Evolutionary conservation across 2,329 filamentous ascomycete species (phyloP).

Genomic region (Xylaria sp.): DNA sequence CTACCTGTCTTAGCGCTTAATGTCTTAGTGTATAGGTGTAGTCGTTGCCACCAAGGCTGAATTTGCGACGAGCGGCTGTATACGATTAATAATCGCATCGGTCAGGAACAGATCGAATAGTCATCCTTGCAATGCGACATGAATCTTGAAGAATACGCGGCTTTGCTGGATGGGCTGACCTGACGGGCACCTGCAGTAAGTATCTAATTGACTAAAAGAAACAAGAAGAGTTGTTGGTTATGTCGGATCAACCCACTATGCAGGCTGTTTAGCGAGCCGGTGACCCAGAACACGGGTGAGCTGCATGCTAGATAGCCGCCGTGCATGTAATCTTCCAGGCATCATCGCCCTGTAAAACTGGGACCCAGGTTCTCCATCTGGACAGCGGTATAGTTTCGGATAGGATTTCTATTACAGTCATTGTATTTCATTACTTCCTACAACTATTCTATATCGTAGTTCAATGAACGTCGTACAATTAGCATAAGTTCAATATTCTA

Average conservation of each 20-base stretch:
- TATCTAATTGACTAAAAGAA: background rate
- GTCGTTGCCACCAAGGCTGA: constrained; percentile 28
- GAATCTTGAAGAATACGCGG: background rate
- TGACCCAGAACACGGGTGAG: constrained; percentile 7
- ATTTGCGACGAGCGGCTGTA: constrained; percentile 1
- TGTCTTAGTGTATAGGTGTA: background rate
- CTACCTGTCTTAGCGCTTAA: background rate
- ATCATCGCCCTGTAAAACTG: constrained; percentile 3
- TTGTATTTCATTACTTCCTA: background rate
- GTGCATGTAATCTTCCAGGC: constrained; percentile 6
- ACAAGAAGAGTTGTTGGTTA: background rate
- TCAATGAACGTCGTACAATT: background rate
- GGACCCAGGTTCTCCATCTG: background rate
- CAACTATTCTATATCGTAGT: background rate
- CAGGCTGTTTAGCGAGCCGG: background rate
- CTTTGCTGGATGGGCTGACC: background rate
- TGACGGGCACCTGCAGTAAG: background rate
- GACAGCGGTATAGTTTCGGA: background rate
- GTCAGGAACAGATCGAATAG: background rate
- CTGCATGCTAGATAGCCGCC: constrained; percentile 9
- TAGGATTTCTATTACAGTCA: background rate
- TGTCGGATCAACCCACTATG: background rate
- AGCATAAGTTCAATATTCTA: background rate
- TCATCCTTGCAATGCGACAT: background rate
- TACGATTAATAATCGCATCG: background rate